A percentile compares a stretch with the other conserved stretches of the same genome.
Evolutionary conservation across 306 rosid species (phyloP).

Genomic region (Castanospermum australe): DNA sequence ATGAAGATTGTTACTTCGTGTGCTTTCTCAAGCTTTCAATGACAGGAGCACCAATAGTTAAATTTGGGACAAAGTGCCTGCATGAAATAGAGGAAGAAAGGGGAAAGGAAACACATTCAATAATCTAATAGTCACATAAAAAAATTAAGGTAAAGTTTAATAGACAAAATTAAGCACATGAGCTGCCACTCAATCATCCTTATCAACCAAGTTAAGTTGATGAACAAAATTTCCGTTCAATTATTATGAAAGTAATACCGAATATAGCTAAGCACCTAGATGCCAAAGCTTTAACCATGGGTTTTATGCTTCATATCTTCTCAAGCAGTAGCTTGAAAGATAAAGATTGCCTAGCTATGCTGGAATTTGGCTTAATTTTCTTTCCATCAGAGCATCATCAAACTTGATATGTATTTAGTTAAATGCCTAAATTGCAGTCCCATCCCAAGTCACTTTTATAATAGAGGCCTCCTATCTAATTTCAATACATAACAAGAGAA

Average conservation of each 20-base stretch:
- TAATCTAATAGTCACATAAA: background rate
- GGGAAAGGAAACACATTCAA: background rate
- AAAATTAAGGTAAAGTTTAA: background rate
- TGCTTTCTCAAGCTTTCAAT: conserved; percentile 96
- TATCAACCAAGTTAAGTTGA: conserved; percentile 24
- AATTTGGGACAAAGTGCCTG: conserved; percentile 96
- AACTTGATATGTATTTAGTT: background rate
- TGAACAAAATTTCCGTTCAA: background rate
- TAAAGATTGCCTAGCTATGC: background rate
- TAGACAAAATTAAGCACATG: conserved; percentile 5
- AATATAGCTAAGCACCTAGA: background rate
- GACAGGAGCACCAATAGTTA: conserved; percentile 92
- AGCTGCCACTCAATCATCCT: conserved; percentile 13
- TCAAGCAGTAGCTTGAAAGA: conserved; percentile 15
- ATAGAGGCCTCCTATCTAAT: background rate
- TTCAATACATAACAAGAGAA: background rate
- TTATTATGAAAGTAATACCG: conserved; percentile 8
- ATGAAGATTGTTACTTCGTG: conserved; percentile 56
- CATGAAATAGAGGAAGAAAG: conserved; percentile 8
- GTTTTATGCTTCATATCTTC: background rate
- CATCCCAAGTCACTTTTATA: background rate
- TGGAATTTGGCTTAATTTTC: background rate
- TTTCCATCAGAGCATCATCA: background rate
- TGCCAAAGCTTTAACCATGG: background rate
- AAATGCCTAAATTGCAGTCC: background rate